Conservation (phyloP, 495 filamentous ascomycete species). For the Podospora pseudocomata region DNA sequence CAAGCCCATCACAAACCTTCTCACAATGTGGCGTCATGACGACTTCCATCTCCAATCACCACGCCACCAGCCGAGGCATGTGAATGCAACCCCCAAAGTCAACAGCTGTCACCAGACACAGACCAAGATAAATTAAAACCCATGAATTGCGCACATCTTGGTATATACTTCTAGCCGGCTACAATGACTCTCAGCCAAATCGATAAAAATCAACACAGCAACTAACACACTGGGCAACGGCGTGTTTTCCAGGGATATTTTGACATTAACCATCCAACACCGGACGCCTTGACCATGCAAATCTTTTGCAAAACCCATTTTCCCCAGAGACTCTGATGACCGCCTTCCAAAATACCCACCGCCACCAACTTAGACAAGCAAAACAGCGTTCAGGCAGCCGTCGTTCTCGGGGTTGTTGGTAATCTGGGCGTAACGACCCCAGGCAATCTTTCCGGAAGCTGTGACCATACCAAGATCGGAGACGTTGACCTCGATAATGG, state of each 20-base stretch:
- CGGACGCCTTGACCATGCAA: slow-evolving; percentile 22
- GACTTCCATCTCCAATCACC: no score
- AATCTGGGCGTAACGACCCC: slow-evolving; percentile 73
- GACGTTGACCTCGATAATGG: slow-evolving; percentile 94
- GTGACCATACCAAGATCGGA: slow-evolving; percentile 91
- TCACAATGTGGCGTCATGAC: no score
- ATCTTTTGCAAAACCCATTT: slow-evolving; percentile 9
- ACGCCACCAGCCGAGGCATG: no score
- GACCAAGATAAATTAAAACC: slow-evolving; percentile 1
- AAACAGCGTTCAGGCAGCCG: slow-evolving; percentile 44
- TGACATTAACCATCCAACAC: slow-evolving; percentile 25
- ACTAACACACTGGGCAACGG: background rate
- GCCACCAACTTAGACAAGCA: slow-evolving; percentile 35
- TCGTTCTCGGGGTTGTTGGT: slow-evolving; percentile 63
- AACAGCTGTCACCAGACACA: no score
- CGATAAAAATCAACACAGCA: slow-evolving; percentile 4
- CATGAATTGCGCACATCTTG: background rate
- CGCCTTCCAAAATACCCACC: slow-evolving; percentile 10
- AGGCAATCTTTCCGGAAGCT: slow-evolving; percentile 86
- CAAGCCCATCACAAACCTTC: no score
- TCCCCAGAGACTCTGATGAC: slow-evolving; percentile 9
- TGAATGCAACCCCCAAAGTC: no score
- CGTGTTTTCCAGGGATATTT: slow-evolving; percentile 5
- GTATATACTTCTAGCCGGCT: background rate
- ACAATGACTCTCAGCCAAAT: slow-evolving; percentile 6